Percentiles rank a stretch among this genome's conserved stretches.
These are phyloP conservation scores for Psidium guajava DNA, from an alignment of 345 rosid species.

Conservation along the genomic window DNA sequence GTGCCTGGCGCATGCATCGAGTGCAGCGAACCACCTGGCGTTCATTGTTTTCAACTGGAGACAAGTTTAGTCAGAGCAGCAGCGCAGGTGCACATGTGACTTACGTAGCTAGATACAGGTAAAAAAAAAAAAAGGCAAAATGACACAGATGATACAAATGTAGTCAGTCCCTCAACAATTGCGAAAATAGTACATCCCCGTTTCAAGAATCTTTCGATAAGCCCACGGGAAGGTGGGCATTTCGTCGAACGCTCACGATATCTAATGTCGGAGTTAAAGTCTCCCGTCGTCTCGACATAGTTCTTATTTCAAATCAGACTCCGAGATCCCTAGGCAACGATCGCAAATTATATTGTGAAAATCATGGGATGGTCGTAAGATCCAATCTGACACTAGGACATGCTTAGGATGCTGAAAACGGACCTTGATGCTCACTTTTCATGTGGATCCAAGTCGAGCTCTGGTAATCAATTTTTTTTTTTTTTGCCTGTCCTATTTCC, in stretches of 20 bases:
- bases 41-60: too few species aligned
- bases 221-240: accelerated
- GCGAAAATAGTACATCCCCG: background rate
- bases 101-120: too few species aligned
- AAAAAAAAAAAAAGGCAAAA: too few species aligned
- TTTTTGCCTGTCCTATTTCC: too few species aligned
- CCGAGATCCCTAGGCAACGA: background rate
- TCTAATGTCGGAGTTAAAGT: background rate
- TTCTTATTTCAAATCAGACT: background rate
- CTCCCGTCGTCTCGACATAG: background rate
- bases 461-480: background rate
- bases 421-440: background rate
- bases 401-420: background rate
- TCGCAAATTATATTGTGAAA: background rate
- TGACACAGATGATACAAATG: too few species aligned
- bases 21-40: too few species aligned
- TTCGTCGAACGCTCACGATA: background rate
- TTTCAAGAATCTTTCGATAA: accelerated
- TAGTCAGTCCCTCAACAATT: background rate
- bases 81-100: too few species aligned
- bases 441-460: background rate
- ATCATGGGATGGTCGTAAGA: background rate
- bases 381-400: background rate
- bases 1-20: too few species aligned
- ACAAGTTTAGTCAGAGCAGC: too few species aligned